Conservation (phyloP, 2,329 filamentous ascomycete genomes). For the Lachnellula occidentalis region DNA sequence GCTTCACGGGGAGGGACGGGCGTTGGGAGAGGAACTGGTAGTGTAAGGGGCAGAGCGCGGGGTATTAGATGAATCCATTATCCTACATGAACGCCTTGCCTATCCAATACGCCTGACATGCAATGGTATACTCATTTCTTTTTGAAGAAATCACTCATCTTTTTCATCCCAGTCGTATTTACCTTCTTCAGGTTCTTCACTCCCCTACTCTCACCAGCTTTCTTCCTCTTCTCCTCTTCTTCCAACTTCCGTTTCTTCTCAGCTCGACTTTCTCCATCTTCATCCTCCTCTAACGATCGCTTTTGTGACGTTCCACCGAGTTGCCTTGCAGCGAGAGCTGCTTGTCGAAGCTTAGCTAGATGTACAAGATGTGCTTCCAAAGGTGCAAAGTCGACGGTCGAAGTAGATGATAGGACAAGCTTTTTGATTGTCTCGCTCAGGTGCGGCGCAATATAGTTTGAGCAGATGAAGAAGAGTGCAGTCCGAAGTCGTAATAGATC, state of each 20-base stretch:
- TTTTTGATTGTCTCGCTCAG: constrained; percentile 35
- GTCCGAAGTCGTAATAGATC: constrained; percentile 44
- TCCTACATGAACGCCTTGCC: constrained; percentile 2
- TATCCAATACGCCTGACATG: constrained; percentile 2
- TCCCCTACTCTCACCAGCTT: constrained; percentile 66
- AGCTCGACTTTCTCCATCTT: constrained; percentile 52
- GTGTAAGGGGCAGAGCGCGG: constrained; percentile 50
- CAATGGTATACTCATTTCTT: constrained; percentile 42
- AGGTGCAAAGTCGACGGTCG: constrained; percentile 57
- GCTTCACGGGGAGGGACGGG: constrained; percentile 36
- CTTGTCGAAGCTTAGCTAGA: constrained; percentile 61
- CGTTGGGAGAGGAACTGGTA: constrained; percentile 42
- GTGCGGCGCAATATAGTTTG: constrained; percentile 40
- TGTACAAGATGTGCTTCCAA: constrained; percentile 65
- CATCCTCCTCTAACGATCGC: constrained; percentile 59
- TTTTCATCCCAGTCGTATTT: constrained; percentile 90
- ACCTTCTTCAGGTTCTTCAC: constrained; percentile 83
- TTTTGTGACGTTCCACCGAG: constrained; percentile 68
- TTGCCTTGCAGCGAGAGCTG: constrained; percentile 65
- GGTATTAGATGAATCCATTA: constrained; percentile 34
- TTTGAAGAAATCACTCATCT: constrained; percentile 89
- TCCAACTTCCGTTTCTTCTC: constrained; percentile 84
- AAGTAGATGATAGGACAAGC: constrained; percentile 33
- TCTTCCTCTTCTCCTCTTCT: constrained; percentile 82
- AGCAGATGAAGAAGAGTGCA: constrained; percentile 43